Evolutionary conservation across 2,329 filamentous ascomycete genomes (phyloP), one percentile per base, ranked within the genome.

Genomic region (Pseudogymnoascus sp.): DNA sequence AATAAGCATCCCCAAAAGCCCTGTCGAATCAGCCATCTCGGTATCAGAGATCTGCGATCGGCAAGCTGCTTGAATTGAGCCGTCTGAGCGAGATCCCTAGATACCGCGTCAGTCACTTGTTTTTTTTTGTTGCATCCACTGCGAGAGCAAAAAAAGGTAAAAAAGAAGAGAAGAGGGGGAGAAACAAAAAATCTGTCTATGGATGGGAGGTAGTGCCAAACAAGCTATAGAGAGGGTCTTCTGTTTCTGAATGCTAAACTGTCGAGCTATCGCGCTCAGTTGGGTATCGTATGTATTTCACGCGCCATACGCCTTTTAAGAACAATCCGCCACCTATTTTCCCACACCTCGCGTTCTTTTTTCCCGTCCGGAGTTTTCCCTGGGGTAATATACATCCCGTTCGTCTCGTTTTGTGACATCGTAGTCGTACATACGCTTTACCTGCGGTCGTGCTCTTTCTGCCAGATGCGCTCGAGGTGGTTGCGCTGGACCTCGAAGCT

Each of bases 401-500:
- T 16, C 38, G n/a, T 18, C 22, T 25, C 22, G 22, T 2, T 6
- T 38, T 38, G 5, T 33, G 38, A 39, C 33, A 8, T 58, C 33
- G 57, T 58, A 39, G 33, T 58, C 35, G 57, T 58, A 37, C 37
- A 38, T 33, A 3, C 4, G 11, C 38, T 58, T 58, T 20, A 58
- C 25, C 57, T 58, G 14, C 57, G 57, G 57, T 58, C 57, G 33
- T 58, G 57, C 35, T 39, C 37, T 39, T 37, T 58, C 57, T 58
- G 57, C 57, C 57, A 58, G 35, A 58, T 39, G 14, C 57, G 33
- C 37, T 58, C 65, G 39, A 73, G 69, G 63, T 72, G 87, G 11
- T 81, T 76, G 59, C 92, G 83, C 72, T 95, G 90, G 41, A 79
- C 73, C 18, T 82, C 77, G 70, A 95, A 95, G 2, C 84, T 83